Evolutionary conservation across 1,284 basidiomycete genomes (phyloP), one percentile per base, ranked within the genome.

Genomic region (Gastroboletus turbinatus): DNA sequence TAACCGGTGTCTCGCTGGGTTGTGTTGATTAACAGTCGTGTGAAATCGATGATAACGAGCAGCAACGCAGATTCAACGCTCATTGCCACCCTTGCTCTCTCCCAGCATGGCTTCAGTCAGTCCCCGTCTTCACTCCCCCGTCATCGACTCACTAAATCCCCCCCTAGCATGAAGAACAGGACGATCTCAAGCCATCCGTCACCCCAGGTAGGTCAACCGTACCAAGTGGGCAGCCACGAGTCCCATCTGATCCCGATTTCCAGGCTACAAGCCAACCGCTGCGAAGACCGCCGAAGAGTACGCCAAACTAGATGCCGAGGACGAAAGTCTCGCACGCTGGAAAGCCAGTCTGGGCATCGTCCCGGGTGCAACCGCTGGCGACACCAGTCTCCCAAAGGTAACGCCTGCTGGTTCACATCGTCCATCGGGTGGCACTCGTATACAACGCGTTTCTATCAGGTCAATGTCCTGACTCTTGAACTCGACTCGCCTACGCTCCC

Each of bases 291-390:
- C 84, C 19, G 86, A 88, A 45, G 89, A 91, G 68, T 89, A 89
- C 56, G 84, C 83, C 16, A 75, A 85, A 45, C 82, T 95, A 52
- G 93, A 95, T 73, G 89, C 88, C 13, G 79, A 90, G 58, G 93
- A 96, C 71, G 92, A 94, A 73, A 92, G 88, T 71, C 77, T 92
- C 67, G 83, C 83, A 16, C 87, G 92, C 60, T 96, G 93, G 93
- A 96, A 96, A 72, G 92, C 90, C 25, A 94, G 88, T 59, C 80
- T 96, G 35, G 94, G 94, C 52, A 86, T 96, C 62, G 82, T 81
- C 46, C 80, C 87, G 23, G 85, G 81, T 50, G 78, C 66, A 17
- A 48, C 75, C 25, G 49, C 62, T 6, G 72, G 68, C 25, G 66
- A 73, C 46, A 74, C 77, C 23, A 72, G 59, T 63, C 84, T 82